These are phyloP conservation scores for Rostrohypoxylon terebratum DNA, from an alignment of 495 filamentous ascomycete genomes.

Conservation along the genomic window DNA sequence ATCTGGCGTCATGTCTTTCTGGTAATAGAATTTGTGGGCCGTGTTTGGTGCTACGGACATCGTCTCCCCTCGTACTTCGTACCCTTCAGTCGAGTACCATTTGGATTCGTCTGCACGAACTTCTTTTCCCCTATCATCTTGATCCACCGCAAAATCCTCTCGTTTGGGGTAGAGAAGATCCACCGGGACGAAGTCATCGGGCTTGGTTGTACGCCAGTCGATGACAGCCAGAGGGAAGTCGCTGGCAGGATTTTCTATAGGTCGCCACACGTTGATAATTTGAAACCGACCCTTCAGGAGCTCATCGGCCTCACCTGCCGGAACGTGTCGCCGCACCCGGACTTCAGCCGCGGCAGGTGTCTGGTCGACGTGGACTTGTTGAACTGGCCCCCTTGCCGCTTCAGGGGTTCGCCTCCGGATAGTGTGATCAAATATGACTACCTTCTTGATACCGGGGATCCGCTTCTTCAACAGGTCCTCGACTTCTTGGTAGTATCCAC, in stretches of 20 bases:
- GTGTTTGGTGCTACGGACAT: slow-evolving; percentile 66
- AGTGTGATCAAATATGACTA: slow-evolving; percentile 90
- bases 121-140: slow-evolving; percentile 56
- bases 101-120: slow-evolving; percentile 42
- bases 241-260: slow-evolving; percentile 73
- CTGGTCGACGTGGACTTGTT: slow-evolving; percentile 84
- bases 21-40: slow-evolving; percentile 78
- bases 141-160: slow-evolving; percentile 46
- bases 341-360: slow-evolving; percentile 70
- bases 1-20: slow-evolving; percentile 80
- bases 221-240: slow-evolving; percentile 78
- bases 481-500: slow-evolving; percentile 84
- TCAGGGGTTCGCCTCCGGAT: slow-evolving; percentile 69
- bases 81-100: slow-evolving; percentile 51
- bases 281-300: slow-evolving; percentile 72
- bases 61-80: slow-evolving; percentile 57
- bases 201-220: slow-evolving; percentile 68
- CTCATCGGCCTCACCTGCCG: slow-evolving; percentile 63
- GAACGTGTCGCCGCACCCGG: slow-evolving; percentile 74
- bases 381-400: slow-evolving; percentile 73
- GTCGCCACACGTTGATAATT: slow-evolving; percentile 89
- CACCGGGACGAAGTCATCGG: slow-evolving; percentile 74
- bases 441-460: slow-evolving; percentile 69
- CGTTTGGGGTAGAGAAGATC: slow-evolving; percentile 79
- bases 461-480: slow-evolving; percentile 71